Conservation (phyloP, 495 filamentous ascomycete species). For the Xanthoparmelia taractica region DNA sequence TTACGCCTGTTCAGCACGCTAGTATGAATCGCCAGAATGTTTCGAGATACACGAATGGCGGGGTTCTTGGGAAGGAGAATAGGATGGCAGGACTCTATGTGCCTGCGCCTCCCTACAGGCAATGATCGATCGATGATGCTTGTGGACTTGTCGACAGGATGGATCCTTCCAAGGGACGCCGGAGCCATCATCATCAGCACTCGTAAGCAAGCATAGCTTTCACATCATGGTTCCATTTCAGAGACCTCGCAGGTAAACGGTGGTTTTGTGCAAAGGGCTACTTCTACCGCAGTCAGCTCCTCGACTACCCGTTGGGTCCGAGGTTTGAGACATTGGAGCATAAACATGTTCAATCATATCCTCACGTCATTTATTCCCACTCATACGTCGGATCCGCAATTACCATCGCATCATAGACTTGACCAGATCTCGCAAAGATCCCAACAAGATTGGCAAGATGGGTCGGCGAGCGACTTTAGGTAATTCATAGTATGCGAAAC, state of each 20-base stretch:
- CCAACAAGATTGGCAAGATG: no score
- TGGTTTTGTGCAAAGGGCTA: background rate
- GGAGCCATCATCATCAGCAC: background rate
- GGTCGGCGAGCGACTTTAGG: background rate
- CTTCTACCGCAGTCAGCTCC: background rate
- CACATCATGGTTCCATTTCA: background rate
- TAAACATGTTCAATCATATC: background rate
- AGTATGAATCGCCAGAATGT: background rate
- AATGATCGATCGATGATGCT: background rate
- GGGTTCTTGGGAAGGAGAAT: background rate
- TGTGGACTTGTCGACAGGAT: background rate
- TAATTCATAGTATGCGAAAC: background rate
- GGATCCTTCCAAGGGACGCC: background rate
- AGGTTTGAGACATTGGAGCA: background rate
- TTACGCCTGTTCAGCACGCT: background rate
- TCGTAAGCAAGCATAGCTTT: background rate
- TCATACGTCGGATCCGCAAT: background rate
- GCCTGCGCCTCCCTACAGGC: background rate
- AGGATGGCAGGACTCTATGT: background rate
- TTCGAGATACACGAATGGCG: background rate
- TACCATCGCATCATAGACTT: background rate
- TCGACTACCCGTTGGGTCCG: background rate
- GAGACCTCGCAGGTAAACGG: background rate
- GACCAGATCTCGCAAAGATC: background rate
- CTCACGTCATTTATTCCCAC: background rate